phyloP scores from a whole-genome alignment of 805 yeast genomes.

The Pichia phayaonensis region DNA sequence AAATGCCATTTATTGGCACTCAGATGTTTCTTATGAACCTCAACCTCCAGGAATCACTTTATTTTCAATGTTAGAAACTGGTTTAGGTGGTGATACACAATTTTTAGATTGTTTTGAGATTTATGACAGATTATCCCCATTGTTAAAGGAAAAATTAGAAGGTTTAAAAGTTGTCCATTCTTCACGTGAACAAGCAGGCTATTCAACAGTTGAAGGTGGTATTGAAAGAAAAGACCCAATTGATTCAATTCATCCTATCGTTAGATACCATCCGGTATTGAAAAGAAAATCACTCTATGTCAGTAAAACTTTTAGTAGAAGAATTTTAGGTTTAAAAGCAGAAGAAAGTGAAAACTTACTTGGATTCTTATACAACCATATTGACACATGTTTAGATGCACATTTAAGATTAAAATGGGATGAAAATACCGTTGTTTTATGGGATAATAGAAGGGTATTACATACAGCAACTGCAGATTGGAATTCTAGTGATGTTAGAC shows the following conservation, averaged over 20 bases:
- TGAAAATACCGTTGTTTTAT: background rate
- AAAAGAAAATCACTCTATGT: background rate
- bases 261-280: background rate
- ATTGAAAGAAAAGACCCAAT: background rate
- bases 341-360: background rate
- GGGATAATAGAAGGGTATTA: background rate
- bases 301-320: background rate
- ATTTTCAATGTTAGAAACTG: constrained; percentile 48
- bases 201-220: background rate
- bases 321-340: background rate
- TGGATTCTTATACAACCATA: background rate
- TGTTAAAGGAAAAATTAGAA: constrained; percentile 40
- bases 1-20: constrained; percentile 49
- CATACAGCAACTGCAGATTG: background rate
- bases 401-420: background rate
- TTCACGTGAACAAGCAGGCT: constrained; percentile 52
- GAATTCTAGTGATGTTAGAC: background rate
- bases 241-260: background rate
- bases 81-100: constrained; percentile 80
- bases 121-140: constrained; percentile 61
- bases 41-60: constrained; percentile 69
- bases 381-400: background rate
- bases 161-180: constrained; percentile 64
- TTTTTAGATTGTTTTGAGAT: constrained; percentile 65
- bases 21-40: constrained; percentile 65